These are phyloP conservation scores for Sphaerobolus stellatus DNA, from an alignment of 1,284 basidiomycete genomes.

Conservation along the genomic window DNA sequence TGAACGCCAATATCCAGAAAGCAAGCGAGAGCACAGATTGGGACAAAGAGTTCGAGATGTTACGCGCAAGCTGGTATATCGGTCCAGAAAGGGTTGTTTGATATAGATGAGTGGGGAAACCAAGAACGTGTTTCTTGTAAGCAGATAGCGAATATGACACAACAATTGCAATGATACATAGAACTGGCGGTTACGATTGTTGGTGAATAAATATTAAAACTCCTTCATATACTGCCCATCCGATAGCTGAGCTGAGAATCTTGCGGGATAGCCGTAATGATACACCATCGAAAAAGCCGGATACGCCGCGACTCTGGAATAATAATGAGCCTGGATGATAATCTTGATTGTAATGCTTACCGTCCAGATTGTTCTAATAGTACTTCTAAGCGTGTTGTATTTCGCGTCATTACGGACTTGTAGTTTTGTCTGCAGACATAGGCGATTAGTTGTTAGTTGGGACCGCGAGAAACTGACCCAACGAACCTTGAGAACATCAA, in stretches of 20 bases:
- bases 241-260: constrained; percentile 86
- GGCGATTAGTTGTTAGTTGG: not conserved
- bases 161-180: not conserved
- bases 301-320: constrained; percentile 67
- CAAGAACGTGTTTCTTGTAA: not conserved
- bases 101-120: not conserved
- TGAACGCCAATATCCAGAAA: not conserved
- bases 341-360: constrained; percentile 41
- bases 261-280: constrained; percentile 84
- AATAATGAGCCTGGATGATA: constrained; percentile 5
- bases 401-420: constrained; percentile 76
- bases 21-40: not conserved
- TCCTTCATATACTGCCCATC: constrained; percentile 91
- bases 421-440: constrained; percentile 69
- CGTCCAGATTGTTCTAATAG: constrained; percentile 64
- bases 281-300: constrained; percentile 85
- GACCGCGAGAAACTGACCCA: not conserved
- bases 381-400: constrained; percentile 69
- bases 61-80: not conserved
- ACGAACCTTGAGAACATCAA: constrained; percentile 84
- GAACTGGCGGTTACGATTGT: not conserved
- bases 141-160: not conserved
- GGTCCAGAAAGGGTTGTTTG: not conserved
- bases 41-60: not conserved
- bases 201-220: constrained; percentile 61